Percentiles rank a stretch among this genome's conserved stretches.
These are phyloP conservation scores for Cutaneotrichosporon spelunceum DNA, from an alignment of 1,284 basidiomycete species.

Conservation along the genomic window DNA sequence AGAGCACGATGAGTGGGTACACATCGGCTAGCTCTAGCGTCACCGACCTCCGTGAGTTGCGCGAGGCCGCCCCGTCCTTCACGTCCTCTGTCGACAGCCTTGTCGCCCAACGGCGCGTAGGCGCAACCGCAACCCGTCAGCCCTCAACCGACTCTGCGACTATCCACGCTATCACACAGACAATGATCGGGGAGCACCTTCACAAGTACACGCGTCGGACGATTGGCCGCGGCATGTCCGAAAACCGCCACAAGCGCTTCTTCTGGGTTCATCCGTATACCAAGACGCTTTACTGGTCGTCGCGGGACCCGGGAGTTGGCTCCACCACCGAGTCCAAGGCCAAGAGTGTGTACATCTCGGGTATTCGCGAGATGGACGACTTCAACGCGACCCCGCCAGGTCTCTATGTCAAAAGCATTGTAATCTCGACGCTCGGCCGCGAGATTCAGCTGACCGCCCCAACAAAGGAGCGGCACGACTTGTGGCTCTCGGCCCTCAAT, in stretches of 20 bases:
- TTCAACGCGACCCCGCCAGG: constrained; percentile 90
- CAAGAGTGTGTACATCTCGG: constrained; percentile 97
- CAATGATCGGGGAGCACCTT: constrained; percentile 98
- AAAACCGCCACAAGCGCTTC: constrained; percentile 89
- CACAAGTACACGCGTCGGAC: constrained; percentile 93
- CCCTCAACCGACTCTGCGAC: constrained; percentile 71
- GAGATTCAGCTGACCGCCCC: constrained; percentile 98
- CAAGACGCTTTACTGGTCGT: constrained; percentile 95
- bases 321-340: constrained; percentile 85
- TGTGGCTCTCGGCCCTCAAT: constrained; percentile 70
- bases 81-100: constrained; percentile 43
- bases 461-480: constrained; percentile 89
- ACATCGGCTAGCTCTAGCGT: constrained; percentile 36
- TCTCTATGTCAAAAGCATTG: constrained; percentile 83
- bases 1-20: constrained; percentile 29
- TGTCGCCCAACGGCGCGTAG: constrained; percentile 1
- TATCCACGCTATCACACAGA: constrained; percentile 97
- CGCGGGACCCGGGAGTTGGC: constrained; percentile 83
- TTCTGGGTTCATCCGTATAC: constrained; percentile 99
- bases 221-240: constrained; percentile 87
- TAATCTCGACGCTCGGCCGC: constrained; percentile 85
- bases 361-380: constrained; percentile 83
- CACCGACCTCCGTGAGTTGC: constrained; percentile 25
- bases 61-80: constrained; percentile 34
- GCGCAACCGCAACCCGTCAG: neutral